Evolutionary conservation across 371 early-diverging fungal genomes (phyloP).

Genomic region (Mucor saturninus): DNA sequence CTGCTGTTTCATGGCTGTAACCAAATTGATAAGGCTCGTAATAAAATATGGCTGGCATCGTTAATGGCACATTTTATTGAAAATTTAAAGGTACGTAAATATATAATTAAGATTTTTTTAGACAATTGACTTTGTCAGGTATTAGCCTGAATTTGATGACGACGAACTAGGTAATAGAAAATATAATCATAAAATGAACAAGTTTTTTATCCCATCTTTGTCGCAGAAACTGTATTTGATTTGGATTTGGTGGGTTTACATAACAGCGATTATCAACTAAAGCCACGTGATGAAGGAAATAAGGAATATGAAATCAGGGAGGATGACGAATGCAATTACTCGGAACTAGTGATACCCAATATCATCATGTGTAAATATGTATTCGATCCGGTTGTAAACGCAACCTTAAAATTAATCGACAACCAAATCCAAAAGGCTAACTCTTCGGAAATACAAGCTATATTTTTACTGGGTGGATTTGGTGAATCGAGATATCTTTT

Average conservation of each 20-base stretch:
- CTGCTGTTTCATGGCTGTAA: slow-evolving; percentile 44
- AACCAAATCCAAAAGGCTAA: slow-evolving; percentile 14
- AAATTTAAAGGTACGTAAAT: slow-evolving; percentile 41
- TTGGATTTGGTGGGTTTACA: no score
- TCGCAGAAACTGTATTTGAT: no score
- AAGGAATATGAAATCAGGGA: neutral
- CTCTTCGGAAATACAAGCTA: slow-evolving; percentile 2
- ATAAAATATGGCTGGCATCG: slow-evolving; percentile 25
- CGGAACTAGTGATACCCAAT: slow-evolving; percentile 32
- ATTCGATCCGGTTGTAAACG: slow-evolving; percentile 26
- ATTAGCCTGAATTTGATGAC: slow-evolving; percentile 58
- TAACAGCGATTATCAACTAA: slow-evolving; percentile 47
- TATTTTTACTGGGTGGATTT: slow-evolving; percentile 24
- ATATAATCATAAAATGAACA: no score
- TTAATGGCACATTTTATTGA: slow-evolving; percentile 51
- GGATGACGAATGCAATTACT: neutral
- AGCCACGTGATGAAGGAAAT: slow-evolving; percentile 34
- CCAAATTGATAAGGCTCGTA: slow-evolving; percentile 42
- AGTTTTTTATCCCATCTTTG: no score
- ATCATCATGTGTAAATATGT: slow-evolving; percentile 1
- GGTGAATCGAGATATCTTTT: slow-evolving; percentile 14
- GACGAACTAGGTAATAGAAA: no score
- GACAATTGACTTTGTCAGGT: neutral
- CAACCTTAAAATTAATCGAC: slow-evolving; percentile 11
- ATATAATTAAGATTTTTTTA: neutral